Base-by-base conservation (phyloP, 306 rosid species). In the Inga leiocalycina region DNA sequence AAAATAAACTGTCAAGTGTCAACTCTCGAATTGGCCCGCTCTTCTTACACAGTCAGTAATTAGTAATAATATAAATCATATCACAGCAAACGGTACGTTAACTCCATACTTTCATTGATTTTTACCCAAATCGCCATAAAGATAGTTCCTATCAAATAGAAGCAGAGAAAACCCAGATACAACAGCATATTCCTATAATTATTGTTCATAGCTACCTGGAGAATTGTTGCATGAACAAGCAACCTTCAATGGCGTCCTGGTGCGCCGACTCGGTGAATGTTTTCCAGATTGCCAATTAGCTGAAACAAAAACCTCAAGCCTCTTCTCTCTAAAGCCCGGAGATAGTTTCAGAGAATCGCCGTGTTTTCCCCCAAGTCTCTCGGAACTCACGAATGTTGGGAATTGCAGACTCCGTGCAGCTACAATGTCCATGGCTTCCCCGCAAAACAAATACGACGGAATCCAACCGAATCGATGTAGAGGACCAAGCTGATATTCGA, bases 341-440 rank as follows among this genome's bases (percentile, higher is more conserved):
- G 84, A 76, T 41, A 87, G 78, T 65, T 72, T 81, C 3, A 89
- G 78, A 78, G 85, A 81, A 67, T 79, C 83, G 62, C 83, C 75
- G 39, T 86, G 84, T 61, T 45, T 85, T 85, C 75, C 81, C 68
- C 35, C 79, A 61, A 80, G 22, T 76, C 76, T 91, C 75, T 86
- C 91, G 12, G 81, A 81, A 73, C 43, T 61, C 71, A 54, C 71
- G 84, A 87, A 71, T n/a, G 85, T 70, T n/a, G 92, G 75, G 30
- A 88, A 78, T 32, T 76, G 87, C 79, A 85, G 81, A 32, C 78
- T 71, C 65, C 84, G 89, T 5, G 83, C 80, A 39, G 91, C 81
- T 61, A 73, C 77, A 2, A 87, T 89, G 80, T 91, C 93, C 97
- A 94, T 92, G 57, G 79, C 77, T 68, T 81, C 43, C 44, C 52